Evolutionary conservation across 768 basidiomycete species (phyloP), one percentile per base, ranked within the genome.

Genomic region (Galerina sulciceps): DNA sequence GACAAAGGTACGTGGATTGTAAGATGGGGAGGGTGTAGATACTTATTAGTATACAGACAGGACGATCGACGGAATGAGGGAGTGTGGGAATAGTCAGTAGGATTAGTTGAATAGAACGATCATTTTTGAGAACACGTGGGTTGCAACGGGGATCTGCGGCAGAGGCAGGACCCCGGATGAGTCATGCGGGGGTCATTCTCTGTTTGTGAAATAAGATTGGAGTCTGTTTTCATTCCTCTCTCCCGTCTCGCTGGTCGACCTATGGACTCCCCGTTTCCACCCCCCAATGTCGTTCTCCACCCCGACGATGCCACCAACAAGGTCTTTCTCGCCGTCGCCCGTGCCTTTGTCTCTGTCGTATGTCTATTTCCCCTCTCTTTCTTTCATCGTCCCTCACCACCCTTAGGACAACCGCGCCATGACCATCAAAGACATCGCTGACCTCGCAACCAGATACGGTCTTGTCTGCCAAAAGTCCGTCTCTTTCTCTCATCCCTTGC

Each of bases 341-440:
- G 88, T 26, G 81, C 89, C 26, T 85, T 92, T 63, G 79, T 90
- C 67, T 87, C 89, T 35, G 86, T 92, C 57, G 89, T 90, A 66
- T 65, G 89, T 78, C 22, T 36, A 38, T 18, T 35, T 40, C 49
- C 61, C 60, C 31, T 61, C 26, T 43, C 35, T 44, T 56, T 41
- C 59, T 59, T 57, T 64, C 48, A n/a, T n/a, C n/a, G 59, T 55
- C 63, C 51, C 67, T 51, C 64, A 58, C 17, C 52, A n/a, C 38
- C 59, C 61, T 53, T 47, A 91, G 89, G 84, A 88, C 67, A 93
- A 93, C 73, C 85, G 89, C 48, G 90, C 90, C 46, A 89, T 91
- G 86, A 92, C 90, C 41, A 88, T 92, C 76, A 93, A 92, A 71
- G 90, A 93, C 76, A 84, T 93, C 53, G 86, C 91, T 34, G 88